phyloP scores from a whole-genome alignment of 768 basidiomycete genomes.

The Mrakia blollopis region DNA sequence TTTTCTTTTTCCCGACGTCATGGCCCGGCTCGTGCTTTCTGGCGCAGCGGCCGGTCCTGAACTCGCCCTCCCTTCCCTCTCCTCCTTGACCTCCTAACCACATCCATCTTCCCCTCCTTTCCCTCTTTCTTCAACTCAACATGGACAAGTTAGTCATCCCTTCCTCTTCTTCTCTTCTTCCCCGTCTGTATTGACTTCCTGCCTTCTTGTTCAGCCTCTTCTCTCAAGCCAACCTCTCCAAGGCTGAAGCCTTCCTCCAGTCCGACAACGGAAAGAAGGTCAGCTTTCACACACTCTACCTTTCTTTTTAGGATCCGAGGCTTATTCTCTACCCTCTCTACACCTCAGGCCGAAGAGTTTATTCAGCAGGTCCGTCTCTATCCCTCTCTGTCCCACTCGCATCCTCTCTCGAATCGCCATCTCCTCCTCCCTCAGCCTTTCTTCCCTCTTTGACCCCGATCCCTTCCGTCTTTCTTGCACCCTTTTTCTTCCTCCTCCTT shows the following conservation, averaged over 20 bases:
- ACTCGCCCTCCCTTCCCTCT: no score
- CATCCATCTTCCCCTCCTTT: neutral
- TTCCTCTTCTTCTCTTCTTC: neutral
- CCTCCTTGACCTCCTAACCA: neutral
- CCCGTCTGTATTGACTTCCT: no score
- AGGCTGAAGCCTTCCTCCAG: conserved; percentile 20
- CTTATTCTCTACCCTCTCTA: neutral
- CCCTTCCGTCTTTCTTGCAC: no score
- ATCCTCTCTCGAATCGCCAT: neutral
- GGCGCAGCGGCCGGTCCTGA: no score
- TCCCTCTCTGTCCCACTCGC: neutral
- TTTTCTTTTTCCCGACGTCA: no score
- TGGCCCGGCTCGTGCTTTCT: no score
- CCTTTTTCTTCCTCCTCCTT: neutral
- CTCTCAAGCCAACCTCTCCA: neutral
- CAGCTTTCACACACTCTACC: neutral
- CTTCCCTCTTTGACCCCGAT: neutral
- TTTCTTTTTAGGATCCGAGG: neutral
- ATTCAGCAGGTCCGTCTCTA: conserved; percentile 7
- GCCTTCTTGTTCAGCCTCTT: neutral
- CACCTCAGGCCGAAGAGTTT: conserved; percentile 1
- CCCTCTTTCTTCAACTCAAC: neutral
- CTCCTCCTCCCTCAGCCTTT: neutral
- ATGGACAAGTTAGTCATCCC: neutral
- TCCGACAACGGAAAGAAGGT: conserved; percentile 25